These are phyloP conservation scores for Quercus agrifolia DNA, from an alignment of 306 rosid genomes.

Conservation along the genomic window DNA sequence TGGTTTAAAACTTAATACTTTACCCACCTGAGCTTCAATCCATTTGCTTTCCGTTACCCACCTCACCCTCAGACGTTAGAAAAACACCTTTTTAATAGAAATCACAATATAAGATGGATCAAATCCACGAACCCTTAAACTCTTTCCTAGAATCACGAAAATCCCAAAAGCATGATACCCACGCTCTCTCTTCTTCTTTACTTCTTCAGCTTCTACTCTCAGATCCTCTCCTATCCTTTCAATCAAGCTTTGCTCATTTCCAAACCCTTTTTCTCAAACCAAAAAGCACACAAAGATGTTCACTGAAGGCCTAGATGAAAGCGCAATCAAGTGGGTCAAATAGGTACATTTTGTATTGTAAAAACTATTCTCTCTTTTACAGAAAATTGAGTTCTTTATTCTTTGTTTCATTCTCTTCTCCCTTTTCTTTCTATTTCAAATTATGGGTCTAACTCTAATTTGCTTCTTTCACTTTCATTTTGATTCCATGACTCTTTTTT, in stretches of 20 bases:
- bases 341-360: slow-evolving; percentile 38
- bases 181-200: slow-evolving; percentile 29
- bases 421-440: background rate
- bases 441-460: background rate
- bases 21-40: too few species aligned
- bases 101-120: too few species aligned
- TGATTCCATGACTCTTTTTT: background rate
- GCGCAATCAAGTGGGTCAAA: slow-evolving; percentile 82
- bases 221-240: background rate
- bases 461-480: background rate
- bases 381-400: background rate
- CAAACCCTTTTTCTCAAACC: background rate
- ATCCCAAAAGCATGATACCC: background rate
- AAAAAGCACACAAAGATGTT: slow-evolving; percentile 46
- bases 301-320: slow-evolving; percentile 88
- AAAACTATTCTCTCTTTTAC: background rate
- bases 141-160: too few species aligned
- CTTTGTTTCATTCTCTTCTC: background rate
- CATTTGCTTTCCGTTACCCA: too few species aligned
- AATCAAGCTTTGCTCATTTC: background rate
- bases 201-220: background rate
- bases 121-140: too few species aligned
- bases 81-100: too few species aligned
- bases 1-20: too few species aligned
- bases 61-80: too few species aligned